These are phyloP conservation scores for Scenedesmus sp. DNA, from an alignment of 163 green algal species.

Conservation along the genomic window DNA sequence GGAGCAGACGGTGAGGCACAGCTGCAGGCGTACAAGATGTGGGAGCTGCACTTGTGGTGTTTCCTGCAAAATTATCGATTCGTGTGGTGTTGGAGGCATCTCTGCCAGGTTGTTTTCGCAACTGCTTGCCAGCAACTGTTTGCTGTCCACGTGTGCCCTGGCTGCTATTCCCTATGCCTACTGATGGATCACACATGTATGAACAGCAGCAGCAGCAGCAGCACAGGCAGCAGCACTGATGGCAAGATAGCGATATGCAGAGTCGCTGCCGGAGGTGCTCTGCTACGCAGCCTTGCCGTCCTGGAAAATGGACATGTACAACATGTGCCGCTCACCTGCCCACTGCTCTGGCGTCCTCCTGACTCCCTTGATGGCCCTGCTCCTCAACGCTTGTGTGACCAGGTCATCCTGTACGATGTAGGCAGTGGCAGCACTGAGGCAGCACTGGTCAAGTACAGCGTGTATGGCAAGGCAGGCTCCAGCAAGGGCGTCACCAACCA, in stretches of 20 bases:
- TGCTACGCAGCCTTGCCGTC: not conserved
- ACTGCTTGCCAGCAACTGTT: not conserved
- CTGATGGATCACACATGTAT: not conserved
- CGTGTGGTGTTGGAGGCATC: not conserved
- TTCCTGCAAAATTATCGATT: not conserved
- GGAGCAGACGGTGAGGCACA: constrained; percentile 74
- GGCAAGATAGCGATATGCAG: no score
- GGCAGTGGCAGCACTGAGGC: constrained; percentile 78
- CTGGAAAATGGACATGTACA: not conserved
- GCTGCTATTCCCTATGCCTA: no score
- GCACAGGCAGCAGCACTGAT: constrained; percentile 7
- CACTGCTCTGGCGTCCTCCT: not conserved
- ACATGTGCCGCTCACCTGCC: not conserved
- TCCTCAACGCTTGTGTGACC: not conserved
- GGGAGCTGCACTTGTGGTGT: not conserved
- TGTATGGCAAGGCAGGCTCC: constrained; percentile 64
- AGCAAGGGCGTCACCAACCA: constrained; percentile 72
- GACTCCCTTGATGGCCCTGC: not conserved
- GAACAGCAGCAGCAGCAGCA: not conserved
- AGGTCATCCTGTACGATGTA: constrained; percentile 95
- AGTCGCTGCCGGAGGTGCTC: not conserved
- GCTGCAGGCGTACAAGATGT: not conserved
- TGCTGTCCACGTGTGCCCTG: not conserved
- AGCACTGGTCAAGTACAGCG: constrained; percentile 87
- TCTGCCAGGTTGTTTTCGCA: not conserved